Evolutionary conservation across 2,329 filamentous ascomycete genomes (phyloP), one percentile per base, ranked within the genome.

Genomic region (Aureobasidium sp.): DNA sequence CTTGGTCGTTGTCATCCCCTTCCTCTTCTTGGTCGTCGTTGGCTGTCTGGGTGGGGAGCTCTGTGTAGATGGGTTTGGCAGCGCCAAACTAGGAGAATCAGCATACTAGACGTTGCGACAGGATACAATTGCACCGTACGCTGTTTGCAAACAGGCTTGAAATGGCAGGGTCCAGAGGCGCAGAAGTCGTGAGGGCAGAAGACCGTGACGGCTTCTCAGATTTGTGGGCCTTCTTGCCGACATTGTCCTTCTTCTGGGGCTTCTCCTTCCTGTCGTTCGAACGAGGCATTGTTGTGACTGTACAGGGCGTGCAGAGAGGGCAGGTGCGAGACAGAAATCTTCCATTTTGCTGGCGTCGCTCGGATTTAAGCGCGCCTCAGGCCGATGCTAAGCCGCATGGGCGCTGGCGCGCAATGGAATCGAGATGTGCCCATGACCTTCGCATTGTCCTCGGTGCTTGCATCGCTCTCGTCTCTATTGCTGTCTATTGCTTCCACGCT

Each of bases 121-220:
- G 24, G 29, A 5, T n/a, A 12, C 22, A n/a, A n/a, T 11, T 14
- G 39, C n/a, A 5, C 45, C 44, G 12, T 51, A 51, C 68, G 59
- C 66, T 71, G 57, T 62, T 64, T 19, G 74, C 69, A 62, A 77
- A 77, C 42, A 77, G 64, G 49, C 72, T 74, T n/a, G 71, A 70
- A 27, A 77, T 59, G 32, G 61, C 62, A 16, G 72, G 69, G 56
- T 76, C 71, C 47, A 75, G 22, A 11, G 50, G 24, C 17, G 42
- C 42, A 22, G 37, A n/a, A 11, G 25, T 25, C 10, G 32, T 25
- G 3, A 32, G 39, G 53, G 39, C n/a, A 12, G 39, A 39, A 14
- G 41, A 2, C 10, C 41, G 40, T 24, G 17, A 17, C 6, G 35
- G 6, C 48, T 39, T 45, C 16, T 39, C 34, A 27, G 37, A 19